Evolutionary conservation across 345 rosid species (phyloP), one percentile per base, ranked within the genome.

Genomic region (Anastatica hierochuntica): DNA sequence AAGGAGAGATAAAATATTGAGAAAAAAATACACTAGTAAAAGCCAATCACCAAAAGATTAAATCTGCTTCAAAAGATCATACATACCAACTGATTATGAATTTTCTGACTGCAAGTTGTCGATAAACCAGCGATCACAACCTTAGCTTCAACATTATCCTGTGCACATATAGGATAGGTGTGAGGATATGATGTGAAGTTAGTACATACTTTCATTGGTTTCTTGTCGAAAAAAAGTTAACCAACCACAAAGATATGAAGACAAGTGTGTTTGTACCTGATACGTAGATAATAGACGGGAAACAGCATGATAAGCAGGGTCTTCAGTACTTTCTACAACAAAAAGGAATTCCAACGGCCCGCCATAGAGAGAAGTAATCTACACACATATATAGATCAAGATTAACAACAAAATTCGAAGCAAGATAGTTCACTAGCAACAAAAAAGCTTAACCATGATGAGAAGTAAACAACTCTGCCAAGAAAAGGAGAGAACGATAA

Each of bases 341-440:
- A 92, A 92, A 60, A 83, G 78, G 68, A 92, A 92, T 62, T 92
- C 97, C 40, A 85, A 30, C 47, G 95, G 97, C 62, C 98, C 98
- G 30, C 98, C 98, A 71, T 92, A 92, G 23, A 92, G 97, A 66
- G 97, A 88, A 35, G 94, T 92, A 58, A 92, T 78, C 97, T 92
- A 82, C 77, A 75, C 63, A 53, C 7, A 39, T 1, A 45, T 2
- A 30, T 46, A 6, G 14, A 46, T 38, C 50, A 53, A 39, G 7
- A 13, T 58, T 10, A 15, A 46, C 5, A 53, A 46, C 6, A 13
- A 53, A 39, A 12, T 21, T 52, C 35, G 14, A 53, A 33, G 16
- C 42, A 47, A 48, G 15, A 46, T 3, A 45, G 9, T 14, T 43
- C 26, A 10, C 19, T 8, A 16, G 8, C 36, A 2, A 29, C 24